Evolutionary conservation across 2,329 filamentous ascomycete genomes (phyloP).

Genomic region (Annulohypoxylon truncatum): DNA sequence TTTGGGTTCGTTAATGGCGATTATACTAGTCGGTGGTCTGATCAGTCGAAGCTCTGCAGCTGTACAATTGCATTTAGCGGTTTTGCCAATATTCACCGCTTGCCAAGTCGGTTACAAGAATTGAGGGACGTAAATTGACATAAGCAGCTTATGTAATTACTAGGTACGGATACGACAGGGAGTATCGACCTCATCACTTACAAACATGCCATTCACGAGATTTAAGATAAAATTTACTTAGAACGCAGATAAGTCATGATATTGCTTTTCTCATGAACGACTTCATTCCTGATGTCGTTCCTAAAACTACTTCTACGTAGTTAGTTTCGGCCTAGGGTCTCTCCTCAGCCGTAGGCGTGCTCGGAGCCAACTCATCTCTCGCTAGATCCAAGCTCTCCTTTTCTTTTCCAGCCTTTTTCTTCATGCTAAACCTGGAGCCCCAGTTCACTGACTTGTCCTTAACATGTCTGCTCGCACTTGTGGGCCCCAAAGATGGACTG

Average conservation of each 20-base stretch:
- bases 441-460: constrained; percentile 62
- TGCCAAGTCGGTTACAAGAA: constrained; percentile 15
- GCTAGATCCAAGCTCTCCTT: constrained; percentile 68
- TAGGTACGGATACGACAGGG: neutral
- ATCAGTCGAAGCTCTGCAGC: constrained; percentile 28
- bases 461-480: constrained; percentile 55
- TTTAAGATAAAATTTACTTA: neutral
- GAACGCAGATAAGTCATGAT: constrained; percentile 10
- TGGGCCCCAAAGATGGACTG: constrained; percentile 67
- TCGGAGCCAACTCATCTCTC: constrained; percentile 48
- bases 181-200: neutral
- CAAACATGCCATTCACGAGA: neutral
- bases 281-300: neutral
- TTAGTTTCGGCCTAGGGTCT: constrained; percentile 14
- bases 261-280: constrained; percentile 13
- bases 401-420: constrained; percentile 67
- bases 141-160: neutral
- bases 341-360: constrained; percentile 41
- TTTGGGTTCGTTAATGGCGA: constrained; percentile 1
- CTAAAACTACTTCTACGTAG: constrained; percentile 8
- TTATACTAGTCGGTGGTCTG: neutral
- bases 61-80: constrained; percentile 24
- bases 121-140: neutral
- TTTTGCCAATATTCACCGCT: constrained; percentile 46
- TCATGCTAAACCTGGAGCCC: constrained; percentile 65